Conservation (phyloP, 1,139 yeast species). For the Ashbya aceris region DNA sequence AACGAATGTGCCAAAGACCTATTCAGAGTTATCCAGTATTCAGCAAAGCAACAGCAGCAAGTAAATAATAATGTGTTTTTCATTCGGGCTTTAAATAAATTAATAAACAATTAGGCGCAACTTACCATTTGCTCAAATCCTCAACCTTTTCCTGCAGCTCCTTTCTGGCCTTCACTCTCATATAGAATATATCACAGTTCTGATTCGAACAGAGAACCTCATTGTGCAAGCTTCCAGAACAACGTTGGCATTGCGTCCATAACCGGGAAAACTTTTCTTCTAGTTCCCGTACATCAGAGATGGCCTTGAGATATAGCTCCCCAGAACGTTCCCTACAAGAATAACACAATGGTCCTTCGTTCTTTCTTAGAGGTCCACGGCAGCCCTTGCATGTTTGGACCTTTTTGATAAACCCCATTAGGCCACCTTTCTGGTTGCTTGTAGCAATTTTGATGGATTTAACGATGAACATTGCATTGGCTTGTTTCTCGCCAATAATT, state of each 20-base stretch:
- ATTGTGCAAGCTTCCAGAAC: slow-evolving; percentile 93
- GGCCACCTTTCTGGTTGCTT: slow-evolving; percentile 55
- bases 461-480: slow-evolving; percentile 64
- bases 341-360: slow-evolving; percentile 72
- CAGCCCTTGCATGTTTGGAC: slow-evolving; percentile 86
- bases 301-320: slow-evolving; percentile 65
- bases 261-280: slow-evolving; percentile 78
- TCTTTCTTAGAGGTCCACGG: slow-evolving; percentile 65
- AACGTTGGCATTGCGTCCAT: slow-evolving; percentile 98
- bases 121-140: slow-evolving; percentile 57
- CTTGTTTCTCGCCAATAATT: slow-evolving; percentile 76
- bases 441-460: slow-evolving; percentile 40
- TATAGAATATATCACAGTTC: slow-evolving; percentile 95
- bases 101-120: background rate
- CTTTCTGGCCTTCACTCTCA: slow-evolving; percentile 92
- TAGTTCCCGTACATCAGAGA: slow-evolving; percentile 69
- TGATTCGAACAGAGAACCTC: slow-evolving; percentile 92
- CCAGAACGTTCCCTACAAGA: slow-evolving; percentile 73
- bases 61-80: background rate
- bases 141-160: slow-evolving; percentile 62
- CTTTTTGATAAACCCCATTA: slow-evolving; percentile 86
- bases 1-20: slow-evolving; percentile 25
- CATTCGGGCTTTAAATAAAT: background rate
- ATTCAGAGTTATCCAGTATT: slow-evolving; percentile 23
- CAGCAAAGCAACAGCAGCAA: slow-evolving; percentile 1